Conservation (phyloP, 129 eudicot species). For the Centella asiatica region DNA sequence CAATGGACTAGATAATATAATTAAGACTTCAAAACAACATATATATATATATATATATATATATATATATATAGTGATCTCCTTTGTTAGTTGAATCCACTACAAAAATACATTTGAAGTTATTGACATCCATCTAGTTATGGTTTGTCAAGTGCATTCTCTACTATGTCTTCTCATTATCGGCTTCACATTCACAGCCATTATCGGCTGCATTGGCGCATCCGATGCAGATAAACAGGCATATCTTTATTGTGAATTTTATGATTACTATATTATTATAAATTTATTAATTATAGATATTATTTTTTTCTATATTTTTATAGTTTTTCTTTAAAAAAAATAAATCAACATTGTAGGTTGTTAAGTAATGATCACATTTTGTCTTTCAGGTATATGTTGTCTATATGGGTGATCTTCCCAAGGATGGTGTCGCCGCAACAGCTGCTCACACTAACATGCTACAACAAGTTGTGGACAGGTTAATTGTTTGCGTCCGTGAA, state of each 20-base stretch:
- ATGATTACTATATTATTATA: background rate
- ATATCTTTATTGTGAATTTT: background rate
- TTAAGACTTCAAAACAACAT: no score
- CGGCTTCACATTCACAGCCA: background rate
- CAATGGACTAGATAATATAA: no score
- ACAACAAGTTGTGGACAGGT: conserved; percentile 54
- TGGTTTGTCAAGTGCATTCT: conserved; percentile 5
- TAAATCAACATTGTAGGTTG: background rate
- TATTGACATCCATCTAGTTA: background rate
- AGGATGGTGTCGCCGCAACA: conserved; percentile 31
- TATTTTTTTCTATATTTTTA: background rate
- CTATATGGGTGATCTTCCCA: conserved; percentile 71
- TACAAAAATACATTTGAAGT: background rate
- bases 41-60: no score
- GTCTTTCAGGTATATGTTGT: conserved; percentile 60
- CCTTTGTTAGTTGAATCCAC: background rate
- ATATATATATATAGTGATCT: background rate
- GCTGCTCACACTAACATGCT: conserved; percentile 50
- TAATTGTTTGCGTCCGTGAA: no score
- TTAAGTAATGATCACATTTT: background rate
- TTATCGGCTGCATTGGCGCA: conserved; percentile 2
- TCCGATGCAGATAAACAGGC: conserved; percentile 7
- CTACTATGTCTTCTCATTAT: conserved; percentile 5
- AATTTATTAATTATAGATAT: background rate
- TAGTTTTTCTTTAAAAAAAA: background rate